phyloP scores from a whole-genome alignment of 1,284 basidiomycete genomes.

The Anthracocystis panici-leucophaei region DNA sequence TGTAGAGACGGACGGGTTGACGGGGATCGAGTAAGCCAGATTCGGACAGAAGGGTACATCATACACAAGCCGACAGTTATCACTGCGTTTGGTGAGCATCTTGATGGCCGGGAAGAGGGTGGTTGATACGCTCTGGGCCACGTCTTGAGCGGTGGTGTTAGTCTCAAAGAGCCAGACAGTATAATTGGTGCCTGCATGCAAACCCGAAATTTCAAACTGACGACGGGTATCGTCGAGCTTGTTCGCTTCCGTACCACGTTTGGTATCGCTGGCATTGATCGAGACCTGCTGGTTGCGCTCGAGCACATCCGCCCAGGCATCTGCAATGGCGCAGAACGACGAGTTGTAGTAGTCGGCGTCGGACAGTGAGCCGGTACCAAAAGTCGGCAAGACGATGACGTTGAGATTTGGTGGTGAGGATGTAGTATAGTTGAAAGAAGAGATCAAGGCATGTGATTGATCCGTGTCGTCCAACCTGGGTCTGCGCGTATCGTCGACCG shows the following conservation, averaged over 20 bases:
- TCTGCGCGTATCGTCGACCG: slow-evolving; percentile 40
- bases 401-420: slow-evolving; percentile 54
- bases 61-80: slow-evolving; percentile 69
- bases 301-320: slow-evolving; percentile 41
- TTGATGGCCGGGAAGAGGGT: slow-evolving; percentile 63
- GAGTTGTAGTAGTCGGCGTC: slow-evolving; percentile 63
- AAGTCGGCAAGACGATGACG: slow-evolving; percentile 62
- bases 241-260: slow-evolving; percentile 46
- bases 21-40: slow-evolving; percentile 71
- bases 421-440: slow-evolving; percentile 63
- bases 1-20: slow-evolving; percentile 62
- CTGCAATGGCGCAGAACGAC: slow-evolving; percentile 67
- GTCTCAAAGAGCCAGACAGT: slow-evolving; percentile 69
- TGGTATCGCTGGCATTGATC: slow-evolving; percentile 59
- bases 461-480: slow-evolving; percentile 68
- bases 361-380: slow-evolving; percentile 46
- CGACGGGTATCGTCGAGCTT: slow-evolving; percentile 43
- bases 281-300: slow-evolving; percentile 14
- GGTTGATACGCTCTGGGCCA: slow-evolving; percentile 21
- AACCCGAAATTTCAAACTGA: slow-evolving; percentile 53
- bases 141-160: slow-evolving; percentile 40
- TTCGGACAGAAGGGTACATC: slow-evolving; percentile 70
- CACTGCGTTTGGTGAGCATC: slow-evolving; percentile 66
- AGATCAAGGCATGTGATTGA: slow-evolving; percentile 61
- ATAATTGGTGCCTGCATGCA: slow-evolving; percentile 68